Conservation (phyloP, 228 moss, liverwort and hornwort species). For the Sphagnum fallax region DNA sequence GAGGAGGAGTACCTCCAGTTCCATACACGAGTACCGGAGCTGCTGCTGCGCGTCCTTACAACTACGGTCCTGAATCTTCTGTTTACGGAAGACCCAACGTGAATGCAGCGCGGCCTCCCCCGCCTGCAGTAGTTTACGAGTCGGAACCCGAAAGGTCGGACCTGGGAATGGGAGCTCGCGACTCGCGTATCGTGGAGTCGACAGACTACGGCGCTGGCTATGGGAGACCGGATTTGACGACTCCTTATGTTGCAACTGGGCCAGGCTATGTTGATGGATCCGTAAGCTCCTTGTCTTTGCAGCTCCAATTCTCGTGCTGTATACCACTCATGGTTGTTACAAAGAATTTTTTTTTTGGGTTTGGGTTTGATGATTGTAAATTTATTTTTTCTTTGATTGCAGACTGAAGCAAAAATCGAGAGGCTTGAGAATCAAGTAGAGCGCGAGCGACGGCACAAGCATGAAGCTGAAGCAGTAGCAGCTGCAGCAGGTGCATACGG, state of each 20-base stretch:
- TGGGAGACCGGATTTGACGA: conserved; percentile 6
- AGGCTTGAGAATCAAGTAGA: conserved; percentile 20
- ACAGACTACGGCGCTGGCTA: conserved; percentile 21
- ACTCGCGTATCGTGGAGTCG: conserved; percentile 1
- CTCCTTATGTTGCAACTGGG: background rate
- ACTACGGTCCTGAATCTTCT: no score
- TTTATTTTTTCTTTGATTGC: background rate
- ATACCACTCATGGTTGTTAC: no score
- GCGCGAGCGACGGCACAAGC: conserved; percentile 15
- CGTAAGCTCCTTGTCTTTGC: no score
- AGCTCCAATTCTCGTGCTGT: no score
- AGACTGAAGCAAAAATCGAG: background rate
- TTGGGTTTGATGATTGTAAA: no score
- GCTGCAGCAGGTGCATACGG: conserved; percentile 19
- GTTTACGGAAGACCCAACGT: no score
- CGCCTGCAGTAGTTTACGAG: background rate
- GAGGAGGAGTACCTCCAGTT: no score
- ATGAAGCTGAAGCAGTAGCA: conserved; percentile 9
- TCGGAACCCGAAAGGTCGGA: conserved; percentile 14
- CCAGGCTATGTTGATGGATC: no score
- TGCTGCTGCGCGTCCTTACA: no score
- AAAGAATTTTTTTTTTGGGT: no score
- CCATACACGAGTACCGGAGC: no score
- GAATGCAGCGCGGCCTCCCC: conserved; percentile 1
- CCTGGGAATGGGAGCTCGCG: conserved; percentile 33